Evolutionary conservation across 768 basidiomycete genomes (phyloP).

Genomic region (Chalciporus sphaerocephalus): DNA sequence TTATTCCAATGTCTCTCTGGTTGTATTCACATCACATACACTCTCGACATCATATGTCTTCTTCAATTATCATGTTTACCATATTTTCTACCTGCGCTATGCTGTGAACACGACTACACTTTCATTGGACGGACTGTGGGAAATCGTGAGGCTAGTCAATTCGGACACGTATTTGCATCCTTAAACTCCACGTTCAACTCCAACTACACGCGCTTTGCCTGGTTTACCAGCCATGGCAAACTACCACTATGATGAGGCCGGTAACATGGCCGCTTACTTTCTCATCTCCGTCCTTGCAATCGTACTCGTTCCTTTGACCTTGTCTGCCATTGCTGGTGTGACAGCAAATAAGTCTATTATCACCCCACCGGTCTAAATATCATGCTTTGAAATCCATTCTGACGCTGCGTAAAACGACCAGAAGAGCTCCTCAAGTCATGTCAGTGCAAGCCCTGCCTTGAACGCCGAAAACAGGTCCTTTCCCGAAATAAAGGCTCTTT

Average conservation of each 20-base stretch:
- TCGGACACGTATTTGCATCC: not conserved
- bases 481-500: conserved; percentile 44
- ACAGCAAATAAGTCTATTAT: conserved; percentile 41
- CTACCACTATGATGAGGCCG: conserved; percentile 82
- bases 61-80: conserved; percentile 13
- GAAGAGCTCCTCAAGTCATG: conserved; percentile 43
- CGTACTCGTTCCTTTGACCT: conserved; percentile 73
- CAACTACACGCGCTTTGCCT: too few species aligned
- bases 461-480: conserved; percentile 46
- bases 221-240: conserved; percentile 54
- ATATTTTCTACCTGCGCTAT: conserved; percentile 17
- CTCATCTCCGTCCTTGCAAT: conserved; percentile 85
- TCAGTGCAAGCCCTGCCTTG: conserved; percentile 56
- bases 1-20: conserved; percentile 13
- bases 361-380: not conserved
- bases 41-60: not conserved
- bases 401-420: conserved; percentile 30
- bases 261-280: conserved; percentile 88
- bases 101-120: conserved; percentile 19
- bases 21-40: conserved; percentile 8
- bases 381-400: not conserved
- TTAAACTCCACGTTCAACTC: too few species aligned
- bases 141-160: not conserved
- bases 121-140: not conserved
- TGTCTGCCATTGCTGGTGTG: conserved; percentile 40